Base-by-base conservation (phyloP, 306 rosid genomes). In the Dalbergia cochinchinensis region DNA sequence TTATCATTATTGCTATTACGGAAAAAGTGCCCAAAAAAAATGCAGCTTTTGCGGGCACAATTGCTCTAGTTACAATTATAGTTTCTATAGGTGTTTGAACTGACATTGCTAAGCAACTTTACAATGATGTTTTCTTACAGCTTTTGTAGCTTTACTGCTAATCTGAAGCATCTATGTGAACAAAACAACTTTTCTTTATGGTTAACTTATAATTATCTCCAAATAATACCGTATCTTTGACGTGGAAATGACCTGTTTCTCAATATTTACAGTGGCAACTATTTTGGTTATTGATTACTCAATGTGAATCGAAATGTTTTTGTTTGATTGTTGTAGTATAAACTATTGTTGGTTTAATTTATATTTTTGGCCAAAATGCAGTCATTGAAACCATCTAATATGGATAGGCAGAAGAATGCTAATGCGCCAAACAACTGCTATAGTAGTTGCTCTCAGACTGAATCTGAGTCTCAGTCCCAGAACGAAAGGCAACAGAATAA, bases 321-420 rank as follows among this genome's bases (percentile, higher is more conserved):
- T 59, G n/a, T 44, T 65, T 64, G 63, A 51, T 65, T 20, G 14
- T 26, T 26, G 31, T 53, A 9, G 19, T 14, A 13, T 39, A 22
- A 51, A 42, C 5, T 69, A 11, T 22, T 10, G 44, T 39, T 51
- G 15, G 10, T 71, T 70, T 7, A 14, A 64, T 64, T 64, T 39
- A 31, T 71, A 5, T 15, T 54, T n/a, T 54, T 35, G 20, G 53
- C 18, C 18, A 55, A 34, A 71, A 31, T 58, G 45, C 82, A 59
- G 76, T 78, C 15, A 31, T 10, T 78, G 22, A 78, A 45, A 26
- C 69, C 16, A 12, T 18, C 7, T 34, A 69, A 58, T 31, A 78
- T 78, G 82, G 61, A 5, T 12, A 11, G 8, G n/a, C 69, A 45
- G 39, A 58, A 57, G 51, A 20, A 78, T 44, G 76, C 9, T 45